Base-by-base conservation (phyloP, 306 rosid genomes). In the Nissolia schottii region DNA sequence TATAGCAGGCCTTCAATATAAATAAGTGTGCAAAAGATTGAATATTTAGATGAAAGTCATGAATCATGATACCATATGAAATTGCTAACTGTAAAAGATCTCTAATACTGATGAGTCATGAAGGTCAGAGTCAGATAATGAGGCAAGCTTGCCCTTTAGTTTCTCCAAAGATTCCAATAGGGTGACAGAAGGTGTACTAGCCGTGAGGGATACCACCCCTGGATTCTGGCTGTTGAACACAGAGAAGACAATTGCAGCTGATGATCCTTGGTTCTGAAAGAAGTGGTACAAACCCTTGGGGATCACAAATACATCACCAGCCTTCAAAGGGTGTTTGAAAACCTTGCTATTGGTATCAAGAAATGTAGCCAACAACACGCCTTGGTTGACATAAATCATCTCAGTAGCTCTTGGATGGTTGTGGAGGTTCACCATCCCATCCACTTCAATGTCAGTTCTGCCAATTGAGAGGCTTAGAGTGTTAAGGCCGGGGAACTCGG, bases 201-300 rank as follows among this genome's bases (percentile, higher is more conserved):
- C 57, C 5, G 40, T 2, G 23, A 82, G 23, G 35, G 78, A 67
- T 14, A 32, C 90, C 7, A 79, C 14, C 64, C 93, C 93, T 11
- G 97, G 98, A 77, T 93, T 88, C 67, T 90, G 93, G 78, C 90
- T 80, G 18, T 77, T 93, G 60, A 75, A 80, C 73, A 85, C 88
- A 1, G 97, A 87, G 64, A 85, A 77, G 45, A 79, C 34, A 25
- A 81, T 79, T 23, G 92, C 92, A 27, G 1, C 64, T 10, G 77
- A 84, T 1, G 31, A 80, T 5, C 93, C 92, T 22, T 28, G 72
- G n/a, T 88, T 90, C 7, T 78, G 45, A 61, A 70, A 68, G 72
- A 61, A 87, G 77, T 93, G 98, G 40, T 87, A 83, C 79, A 93
- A 77, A 5, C 92, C 98, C 45, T 70, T 86, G 7, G 98, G 98